Evolutionary conservation across 2,329 filamentous ascomycete genomes (phyloP).

Genomic region (Furcasterigmium furcatum): DNA sequence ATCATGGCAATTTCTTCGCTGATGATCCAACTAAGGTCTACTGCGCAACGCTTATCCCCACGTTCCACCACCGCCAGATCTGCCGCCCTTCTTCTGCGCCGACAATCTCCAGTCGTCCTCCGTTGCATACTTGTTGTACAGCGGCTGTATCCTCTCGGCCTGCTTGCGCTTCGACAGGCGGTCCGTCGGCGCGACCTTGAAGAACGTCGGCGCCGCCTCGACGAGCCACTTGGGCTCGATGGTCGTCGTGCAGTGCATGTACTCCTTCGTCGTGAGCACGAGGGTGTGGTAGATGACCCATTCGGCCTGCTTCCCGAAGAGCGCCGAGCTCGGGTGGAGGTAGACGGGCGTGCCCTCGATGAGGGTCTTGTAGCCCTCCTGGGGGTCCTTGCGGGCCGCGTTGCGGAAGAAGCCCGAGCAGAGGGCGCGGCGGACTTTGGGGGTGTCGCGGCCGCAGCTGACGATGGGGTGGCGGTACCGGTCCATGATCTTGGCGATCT

Average conservation of each 20-base stretch:
- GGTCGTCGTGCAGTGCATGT: constrained; percentile 90
- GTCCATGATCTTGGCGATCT: constrained; percentile 91
- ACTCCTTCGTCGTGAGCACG: constrained; percentile 93
- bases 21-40: too few species aligned
- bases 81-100: constrained; percentile 79
- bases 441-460: constrained; percentile 84
- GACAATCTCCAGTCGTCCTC: constrained; percentile 95
- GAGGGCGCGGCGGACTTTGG: constrained; percentile 82
- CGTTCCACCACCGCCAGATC: constrained; percentile 81
- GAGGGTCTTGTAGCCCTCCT: constrained; percentile 96
- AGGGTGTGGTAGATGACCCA: constrained; percentile 93
- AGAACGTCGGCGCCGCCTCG: constrained; percentile 96
- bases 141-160: constrained; percentile 89
- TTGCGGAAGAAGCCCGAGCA: constrained; percentile 97
- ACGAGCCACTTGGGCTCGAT: constrained; percentile 96
- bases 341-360: constrained; percentile 94
- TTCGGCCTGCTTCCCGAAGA: constrained; percentile 95
- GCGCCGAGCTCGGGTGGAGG: constrained; percentile 83
- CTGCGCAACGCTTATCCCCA: too few species aligned
- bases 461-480: constrained; percentile 80
- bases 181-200: constrained; percentile 91
- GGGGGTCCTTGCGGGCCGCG: constrained; percentile 87
- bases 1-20: too few species aligned
- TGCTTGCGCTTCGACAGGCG: constrained; percentile 86
- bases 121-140: constrained; percentile 88